Evolutionary conservation across 1,284 basidiomycete genomes (phyloP).

Genomic region (Inonotus obliquus): DNA sequence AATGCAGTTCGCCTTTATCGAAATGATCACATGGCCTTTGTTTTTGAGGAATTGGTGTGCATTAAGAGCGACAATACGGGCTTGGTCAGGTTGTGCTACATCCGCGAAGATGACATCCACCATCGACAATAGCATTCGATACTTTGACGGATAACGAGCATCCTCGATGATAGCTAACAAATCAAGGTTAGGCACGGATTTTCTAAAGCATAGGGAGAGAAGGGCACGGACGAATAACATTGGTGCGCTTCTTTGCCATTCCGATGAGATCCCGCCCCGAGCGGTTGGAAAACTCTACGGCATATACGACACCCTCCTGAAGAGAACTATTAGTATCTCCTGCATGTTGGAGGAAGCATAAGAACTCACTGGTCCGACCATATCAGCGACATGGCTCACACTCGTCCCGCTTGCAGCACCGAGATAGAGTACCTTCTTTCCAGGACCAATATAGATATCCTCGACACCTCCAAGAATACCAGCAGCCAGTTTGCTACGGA

Average conservation of each 20-base stretch:
- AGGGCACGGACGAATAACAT: conserved; percentile 80
- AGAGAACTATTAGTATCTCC: conserved; percentile 13
- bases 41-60: conserved; percentile 97
- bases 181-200: conserved; percentile 5
- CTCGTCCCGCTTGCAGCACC: conserved; percentile 96
- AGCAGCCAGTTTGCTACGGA: conserved; percentile 95
- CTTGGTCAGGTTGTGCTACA: conserved; percentile 98
- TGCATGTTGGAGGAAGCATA: not conserved
- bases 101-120: conserved; percentile 98
- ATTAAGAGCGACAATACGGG: conserved; percentile 91
- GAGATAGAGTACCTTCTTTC: conserved; percentile 95
- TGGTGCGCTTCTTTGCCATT: conserved; percentile 99
- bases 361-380: conserved; percentile 84
- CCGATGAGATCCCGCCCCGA: conserved; percentile 97
- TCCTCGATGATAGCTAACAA: conserved; percentile 90
- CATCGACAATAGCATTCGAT: conserved; percentile 90
- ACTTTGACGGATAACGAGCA: conserved; percentile 91
- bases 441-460: conserved; percentile 90
- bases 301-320: conserved; percentile 94
- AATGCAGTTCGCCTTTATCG: conserved; percentile 99
- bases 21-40: conserved; percentile 90
- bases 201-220: conserved; percentile 5
- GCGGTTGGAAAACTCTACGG: conserved; percentile 96
- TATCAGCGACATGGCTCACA: conserved; percentile 97
- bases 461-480: conserved; percentile 96